Percentiles rank a stretch among this genome's conserved stretches.
These are phyloP conservation scores for Xylaria sp. DNA, from an alignment of 2,329 filamentous ascomycete species.

Conservation along the genomic window DNA sequence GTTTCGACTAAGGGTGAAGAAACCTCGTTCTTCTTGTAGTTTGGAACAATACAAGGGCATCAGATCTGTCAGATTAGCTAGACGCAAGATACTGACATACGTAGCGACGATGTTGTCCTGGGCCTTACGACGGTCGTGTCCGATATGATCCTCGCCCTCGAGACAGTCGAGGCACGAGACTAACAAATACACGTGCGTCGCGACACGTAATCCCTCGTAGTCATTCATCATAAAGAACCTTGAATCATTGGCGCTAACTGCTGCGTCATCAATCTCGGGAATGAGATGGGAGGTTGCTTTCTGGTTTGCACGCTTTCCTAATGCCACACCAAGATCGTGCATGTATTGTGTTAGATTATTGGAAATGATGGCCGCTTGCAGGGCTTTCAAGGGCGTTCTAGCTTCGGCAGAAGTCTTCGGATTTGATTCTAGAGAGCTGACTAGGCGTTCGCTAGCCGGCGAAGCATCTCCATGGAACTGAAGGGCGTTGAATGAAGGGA, in stretches of 20 bases:
- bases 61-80: slow-evolving; percentile 73
- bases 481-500: slow-evolving; percentile 68
- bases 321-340: slow-evolving; percentile 61
- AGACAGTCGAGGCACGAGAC: slow-evolving; percentile 70
- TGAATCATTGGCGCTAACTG: slow-evolving; percentile 46
- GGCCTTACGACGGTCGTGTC: slow-evolving; percentile 49
- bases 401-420: slow-evolving; percentile 63
- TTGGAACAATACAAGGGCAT: slow-evolving; percentile 89
- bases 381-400: slow-evolving; percentile 69
- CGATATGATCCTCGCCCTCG: slow-evolving; percentile 46
- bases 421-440: slow-evolving; percentile 64
- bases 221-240: slow-evolving; percentile 63
- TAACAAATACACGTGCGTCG: slow-evolving; percentile 70
- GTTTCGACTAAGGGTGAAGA: slow-evolving; percentile 76
- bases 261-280: slow-evolving; percentile 44
- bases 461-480: slow-evolving; percentile 64
- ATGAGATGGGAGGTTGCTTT: slow-evolving; percentile 50
- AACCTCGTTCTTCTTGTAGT: slow-evolving; percentile 66
- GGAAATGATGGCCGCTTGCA: slow-evolving; percentile 77
- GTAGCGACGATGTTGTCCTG: slow-evolving; percentile 79
- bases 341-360: slow-evolving; percentile 63
- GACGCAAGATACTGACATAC: slow-evolving; percentile 80
- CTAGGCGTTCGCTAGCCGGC: slow-evolving; percentile 61
- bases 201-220: slow-evolving; percentile 68
- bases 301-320: slow-evolving; percentile 56